Evolutionary conservation across 176 grass and related monocot species (phyloP), one percentile per base, ranked within the genome.

Genomic region (Carex scoparia): DNA sequence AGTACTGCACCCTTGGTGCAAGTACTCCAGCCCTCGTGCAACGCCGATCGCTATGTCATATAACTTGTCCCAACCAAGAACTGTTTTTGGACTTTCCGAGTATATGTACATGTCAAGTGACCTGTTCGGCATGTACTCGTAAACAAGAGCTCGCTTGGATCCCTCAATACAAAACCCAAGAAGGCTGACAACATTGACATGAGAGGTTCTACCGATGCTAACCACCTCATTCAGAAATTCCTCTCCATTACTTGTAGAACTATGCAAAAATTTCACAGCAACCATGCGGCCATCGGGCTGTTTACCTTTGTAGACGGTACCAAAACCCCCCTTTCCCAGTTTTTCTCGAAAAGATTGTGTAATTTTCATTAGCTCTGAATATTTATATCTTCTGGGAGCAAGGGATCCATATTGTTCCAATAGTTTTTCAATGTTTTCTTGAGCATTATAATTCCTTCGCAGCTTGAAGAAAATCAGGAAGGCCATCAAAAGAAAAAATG

Each of bases 171-270:
- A 94, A 82, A 91, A 94, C 0, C 89, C 89, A 63, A 81, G 58
- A 1, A 94, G 73, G 7, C 37, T 89, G 19, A 94, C 89, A 65
- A 91, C 58, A 77, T 94, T 94, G 15, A 94, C 85, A 87, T 94
- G 92, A 33, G 84, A 91, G 1, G 87, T 94, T 61, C 89, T 89
- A 30, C 89, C 78, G 37, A 94, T 94, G 19, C 89, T 92, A 35
- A 88, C 80, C 48, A 94, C 88, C 68, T 94, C 86, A 3, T 94
- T 92, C 9, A 92, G 31, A 48, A 94, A 94, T 2, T 94, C 90
- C 6, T 90, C 88, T 10, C 90, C 90, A 0, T 87, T 79, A 16
- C 80, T 84, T 42, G 84, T 94, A 10, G 51, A 84, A 10, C 71
- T 38, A 58, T 91, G 69, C 59, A 94, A 81, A 70, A 91, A 44